Evolutionary conservation across 2,329 filamentous ascomycete species (phyloP).

Genomic region (Neobulgaria alba): DNA sequence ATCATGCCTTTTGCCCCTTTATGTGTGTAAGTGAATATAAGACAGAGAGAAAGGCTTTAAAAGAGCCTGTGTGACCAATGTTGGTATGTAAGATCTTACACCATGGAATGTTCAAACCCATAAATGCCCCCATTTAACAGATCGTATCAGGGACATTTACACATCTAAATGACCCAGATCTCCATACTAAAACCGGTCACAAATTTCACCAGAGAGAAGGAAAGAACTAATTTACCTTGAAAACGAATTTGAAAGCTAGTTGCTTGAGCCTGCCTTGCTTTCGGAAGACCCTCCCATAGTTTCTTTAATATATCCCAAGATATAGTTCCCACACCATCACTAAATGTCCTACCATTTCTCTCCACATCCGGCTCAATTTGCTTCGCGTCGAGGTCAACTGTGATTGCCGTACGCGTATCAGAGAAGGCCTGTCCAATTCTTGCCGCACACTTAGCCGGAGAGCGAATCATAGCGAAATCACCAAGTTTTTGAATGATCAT

Average conservation of each 20-base stretch:
- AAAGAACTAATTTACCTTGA: constrained; percentile 36
- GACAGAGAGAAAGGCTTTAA: too few species aligned
- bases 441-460: constrained; percentile 49
- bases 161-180: too few species aligned
- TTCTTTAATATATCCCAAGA: constrained; percentile 49
- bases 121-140: too few species aligned
- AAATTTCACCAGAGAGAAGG: background rate
- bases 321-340: constrained; percentile 71
- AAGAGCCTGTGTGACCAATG: too few species aligned
- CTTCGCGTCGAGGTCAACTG: constrained; percentile 30
- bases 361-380: constrained; percentile 44
- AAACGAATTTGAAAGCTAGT: constrained; percentile 69
- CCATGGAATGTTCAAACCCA: too few species aligned
- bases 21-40: background rate
- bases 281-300: constrained; percentile 49
- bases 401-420: constrained; percentile 59
- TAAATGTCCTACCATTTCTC: constrained; percentile 53
- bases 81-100: too few species aligned
- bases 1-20: constrained; percentile 69
- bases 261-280: constrained; percentile 37
- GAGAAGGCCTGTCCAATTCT: constrained; percentile 61
- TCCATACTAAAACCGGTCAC: too few species aligned
- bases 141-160: too few species aligned
- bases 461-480: constrained; percentile 41
- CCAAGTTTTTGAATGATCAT: constrained; percentile 38